Evolutionary conservation across 345 rosid genomes (phyloP).

Genomic region (Boechera retrofracta): DNA sequence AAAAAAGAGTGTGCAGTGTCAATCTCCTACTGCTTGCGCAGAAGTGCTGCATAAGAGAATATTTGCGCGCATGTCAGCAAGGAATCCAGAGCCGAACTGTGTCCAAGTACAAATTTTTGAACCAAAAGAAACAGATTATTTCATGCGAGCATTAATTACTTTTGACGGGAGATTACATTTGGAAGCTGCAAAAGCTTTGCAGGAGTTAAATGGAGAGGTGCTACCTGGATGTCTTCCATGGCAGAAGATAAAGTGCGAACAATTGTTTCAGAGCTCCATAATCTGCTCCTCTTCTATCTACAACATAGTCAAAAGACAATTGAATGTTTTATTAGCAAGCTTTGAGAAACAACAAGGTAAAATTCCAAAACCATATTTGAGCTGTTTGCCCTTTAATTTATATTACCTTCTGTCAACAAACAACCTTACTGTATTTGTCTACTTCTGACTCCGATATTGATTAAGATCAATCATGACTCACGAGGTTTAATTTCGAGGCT

Average conservation of each 20-base stretch:
- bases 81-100: constrained; percentile 52
- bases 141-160: constrained; percentile 60
- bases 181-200: constrained; percentile 95
- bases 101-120: constrained; percentile 63
- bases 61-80: constrained; percentile 63
- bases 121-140: constrained; percentile 57
- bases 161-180: constrained; percentile 86
- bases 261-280: constrained; percentile 73
- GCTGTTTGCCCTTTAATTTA: constrained; percentile 12
- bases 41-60: constrained; percentile 63
- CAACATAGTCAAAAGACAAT: constrained; percentile 62
- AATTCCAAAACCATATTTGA: constrained; percentile 18
- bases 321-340: constrained; percentile 51
- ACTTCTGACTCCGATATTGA: constrained; percentile 2
- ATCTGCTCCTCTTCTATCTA: constrained; percentile 71
- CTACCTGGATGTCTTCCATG: constrained; percentile 71
- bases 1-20: constrained; percentile 55
- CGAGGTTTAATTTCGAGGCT: constrained; percentile 11
- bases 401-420: constrained; percentile 8
- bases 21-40: constrained; percentile 57
- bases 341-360: constrained; percentile 58
- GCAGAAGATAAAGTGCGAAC: constrained; percentile 86
- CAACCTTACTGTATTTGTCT: constrained; percentile 12
- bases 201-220: constrained; percentile 74
- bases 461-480: neutral